These are phyloP conservation scores for Fomitopsis serialis DNA, from an alignment of 768 basidiomycete genomes.

Conservation along the genomic window DNA sequence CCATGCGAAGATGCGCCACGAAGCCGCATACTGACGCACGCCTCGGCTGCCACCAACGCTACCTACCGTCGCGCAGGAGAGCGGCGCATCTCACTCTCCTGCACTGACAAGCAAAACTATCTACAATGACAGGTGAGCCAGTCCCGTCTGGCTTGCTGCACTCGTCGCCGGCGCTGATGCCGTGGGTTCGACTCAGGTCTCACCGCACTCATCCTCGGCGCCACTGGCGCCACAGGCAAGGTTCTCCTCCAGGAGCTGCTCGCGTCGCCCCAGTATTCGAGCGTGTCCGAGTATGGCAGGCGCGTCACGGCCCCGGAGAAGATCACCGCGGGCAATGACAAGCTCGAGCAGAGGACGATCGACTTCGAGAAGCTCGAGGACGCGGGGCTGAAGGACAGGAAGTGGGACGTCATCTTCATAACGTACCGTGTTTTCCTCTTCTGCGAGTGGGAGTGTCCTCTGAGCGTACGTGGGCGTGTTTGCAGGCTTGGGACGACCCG, in stretches of 20 bases:
- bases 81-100: too few species aligned
- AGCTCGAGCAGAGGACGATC: constrained; percentile 62
- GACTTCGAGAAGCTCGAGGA: constrained; percentile 64
- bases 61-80: too few species aligned
- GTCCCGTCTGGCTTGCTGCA: too few species aligned
- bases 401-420: constrained; percentile 76
- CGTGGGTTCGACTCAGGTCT: constrained; percentile 3
- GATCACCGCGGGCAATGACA: constrained; percentile 40
- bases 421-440: constrained; percentile 39
- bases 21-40: too few species aligned
- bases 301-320: constrained; percentile 43
- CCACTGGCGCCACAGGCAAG: constrained; percentile 66
- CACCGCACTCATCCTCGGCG: constrained; percentile 69
- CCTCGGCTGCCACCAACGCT: too few species aligned
- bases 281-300: constrained; percentile 69
- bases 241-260: constrained; percentile 60
- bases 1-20: too few species aligned
- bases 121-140: too few species aligned
- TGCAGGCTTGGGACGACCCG: constrained; percentile 61
- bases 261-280: constrained; percentile 44
- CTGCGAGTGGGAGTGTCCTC: neutral
- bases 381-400: constrained; percentile 44
- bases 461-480: neutral
- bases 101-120: too few species aligned
- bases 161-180: too few species aligned